These are phyloP conservation scores for Zancudomyces culisetae DNA, from an alignment of 371 early-diverging fungal genomes.

Conservation along the genomic window DNA sequence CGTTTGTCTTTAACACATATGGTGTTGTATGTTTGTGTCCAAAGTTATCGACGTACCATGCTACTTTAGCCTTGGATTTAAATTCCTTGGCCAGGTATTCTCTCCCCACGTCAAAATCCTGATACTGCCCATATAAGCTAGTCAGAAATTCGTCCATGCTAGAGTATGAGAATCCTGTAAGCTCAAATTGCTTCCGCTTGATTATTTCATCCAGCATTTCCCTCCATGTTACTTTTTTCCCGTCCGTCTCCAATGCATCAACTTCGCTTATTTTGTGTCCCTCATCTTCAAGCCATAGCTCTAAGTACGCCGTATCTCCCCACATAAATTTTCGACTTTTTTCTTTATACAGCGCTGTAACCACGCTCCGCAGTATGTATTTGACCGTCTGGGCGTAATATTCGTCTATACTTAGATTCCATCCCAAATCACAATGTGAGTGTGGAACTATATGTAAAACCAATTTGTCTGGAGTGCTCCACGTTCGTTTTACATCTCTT, in stretches of 20 bases:
- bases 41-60: slow-evolving; percentile 22
- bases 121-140: slow-evolving; percentile 21
- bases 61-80: slow-evolving; percentile 9
- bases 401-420: slow-evolving; percentile 19
- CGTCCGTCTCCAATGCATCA: neutral
- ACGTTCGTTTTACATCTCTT: slow-evolving; percentile 4
- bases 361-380: slow-evolving; percentile 11
- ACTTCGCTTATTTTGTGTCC: slow-evolving; percentile 7
- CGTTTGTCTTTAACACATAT: slow-evolving; percentile 12
- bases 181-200: slow-evolving; percentile 10
- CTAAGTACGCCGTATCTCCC: slow-evolving; percentile 20
- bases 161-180: slow-evolving; percentile 17
- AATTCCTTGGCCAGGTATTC: slow-evolving; percentile 8
- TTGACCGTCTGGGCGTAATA: slow-evolving; percentile 15
- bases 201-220: slow-evolving; percentile 6
- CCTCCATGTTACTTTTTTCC: slow-evolving; percentile 11
- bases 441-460: slow-evolving; percentile 18
- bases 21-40: slow-evolving; percentile 13
- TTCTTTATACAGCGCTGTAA: slow-evolving; percentile 8
- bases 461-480: slow-evolving; percentile 8
- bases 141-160: slow-evolving; percentile 22
- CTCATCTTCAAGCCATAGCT: slow-evolving; percentile 18
- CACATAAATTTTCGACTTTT: slow-evolving; percentile 13
- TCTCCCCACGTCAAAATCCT: slow-evolving; percentile 15
- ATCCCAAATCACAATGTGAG: slow-evolving; percentile 20